A percentile compares a stretch with the other conserved stretches of the same genome.
phyloP scores from a whole-genome alignment of 2,329 filamentous ascomycete genomes.

The Incumbomyces delicatus region DNA sequence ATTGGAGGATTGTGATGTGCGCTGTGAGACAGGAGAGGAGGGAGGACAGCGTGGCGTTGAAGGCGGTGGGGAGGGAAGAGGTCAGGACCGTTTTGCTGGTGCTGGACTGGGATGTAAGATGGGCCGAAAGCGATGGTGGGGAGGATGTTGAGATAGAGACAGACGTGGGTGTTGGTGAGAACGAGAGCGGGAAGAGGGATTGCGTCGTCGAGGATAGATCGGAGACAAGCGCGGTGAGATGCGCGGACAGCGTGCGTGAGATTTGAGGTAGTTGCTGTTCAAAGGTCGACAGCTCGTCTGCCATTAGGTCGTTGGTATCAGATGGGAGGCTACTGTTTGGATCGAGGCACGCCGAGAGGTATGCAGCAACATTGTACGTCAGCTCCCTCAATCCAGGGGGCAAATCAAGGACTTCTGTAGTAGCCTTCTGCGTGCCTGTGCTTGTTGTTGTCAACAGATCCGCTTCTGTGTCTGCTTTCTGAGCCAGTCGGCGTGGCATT shows the following conservation, averaged over 20 bases:
- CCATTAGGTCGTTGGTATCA: slow-evolving; percentile 3
- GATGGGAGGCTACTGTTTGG: background rate
- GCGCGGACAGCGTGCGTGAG: background rate
- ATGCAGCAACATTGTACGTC: slow-evolving; percentile 3
- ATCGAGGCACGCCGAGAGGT: background rate
- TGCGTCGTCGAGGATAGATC: background rate
- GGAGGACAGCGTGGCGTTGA: slow-evolving; percentile 6
- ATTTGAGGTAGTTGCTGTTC: background rate
- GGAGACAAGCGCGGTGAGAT: background rate
- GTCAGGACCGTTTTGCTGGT: slow-evolving; percentile 5
- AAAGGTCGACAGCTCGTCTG: background rate
- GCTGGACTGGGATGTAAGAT: background rate
- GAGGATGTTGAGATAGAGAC: background rate
- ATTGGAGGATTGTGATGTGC: slow-evolving; percentile 8
- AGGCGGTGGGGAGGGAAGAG: slow-evolving; percentile 4
- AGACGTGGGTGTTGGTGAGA: too few species aligned
- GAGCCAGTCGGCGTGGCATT: background rate
- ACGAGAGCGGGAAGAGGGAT: background rate
- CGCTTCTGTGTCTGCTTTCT: too few species aligned
- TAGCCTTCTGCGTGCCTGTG: slow-evolving; percentile 15
- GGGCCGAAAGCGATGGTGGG: background rate
- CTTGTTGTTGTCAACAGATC: too few species aligned
- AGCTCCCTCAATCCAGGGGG: slow-evolving; percentile 4
- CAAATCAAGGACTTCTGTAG: slow-evolving; percentile 20
- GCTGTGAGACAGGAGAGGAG: slow-evolving; percentile 3